phyloP scores from a whole-genome alignment of 2,329 filamentous ascomycete genomes.

The Arthrobotrys entomopaga region DNA sequence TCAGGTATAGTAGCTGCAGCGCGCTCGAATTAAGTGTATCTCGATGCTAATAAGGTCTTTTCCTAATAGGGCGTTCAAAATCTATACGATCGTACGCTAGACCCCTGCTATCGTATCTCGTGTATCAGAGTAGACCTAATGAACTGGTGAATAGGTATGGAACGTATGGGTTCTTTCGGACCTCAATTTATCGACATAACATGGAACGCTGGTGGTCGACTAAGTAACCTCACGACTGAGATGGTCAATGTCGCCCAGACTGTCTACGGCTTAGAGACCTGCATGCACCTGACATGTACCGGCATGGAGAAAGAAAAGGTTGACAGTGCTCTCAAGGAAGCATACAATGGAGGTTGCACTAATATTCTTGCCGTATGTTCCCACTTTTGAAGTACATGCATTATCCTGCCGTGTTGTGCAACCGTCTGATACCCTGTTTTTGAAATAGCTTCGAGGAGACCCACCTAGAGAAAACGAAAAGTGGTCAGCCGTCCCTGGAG shows the following conservation, averaged over 20 bases:
- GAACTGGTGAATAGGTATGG: constrained; percentile 70
- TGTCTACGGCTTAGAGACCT: constrained; percentile 94
- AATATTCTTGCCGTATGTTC: constrained; percentile 80
- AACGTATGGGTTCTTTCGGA: constrained; percentile 94
- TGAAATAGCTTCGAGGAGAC: constrained; percentile 76
- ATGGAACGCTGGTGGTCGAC: constrained; percentile 93
- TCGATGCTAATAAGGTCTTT: constrained; percentile 52
- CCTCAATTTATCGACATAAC: constrained; percentile 98
- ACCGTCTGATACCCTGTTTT: constrained; percentile 3
- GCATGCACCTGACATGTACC: constrained; percentile 98
- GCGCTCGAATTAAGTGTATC: constrained; percentile 4
- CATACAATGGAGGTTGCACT: constrained; percentile 94
- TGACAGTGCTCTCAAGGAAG: constrained; percentile 84
- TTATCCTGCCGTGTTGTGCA: background rate
- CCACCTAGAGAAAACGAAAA: constrained; percentile 92
- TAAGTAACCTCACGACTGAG: constrained; percentile 92
- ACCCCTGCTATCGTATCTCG: background rate
- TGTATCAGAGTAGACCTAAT: constrained; percentile 10
- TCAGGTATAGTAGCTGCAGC: constrained; percentile 65
- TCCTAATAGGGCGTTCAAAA: constrained; percentile 82
- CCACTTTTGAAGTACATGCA: background rate
- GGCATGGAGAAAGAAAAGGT: constrained; percentile 96
- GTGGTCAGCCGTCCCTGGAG: constrained; percentile 86
- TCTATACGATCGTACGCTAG: constrained; percentile 80
- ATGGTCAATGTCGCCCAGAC: constrained; percentile 97